These are phyloP conservation scores for Solanum chiquidenum DNA, from an alignment of 257 asterid genomes.

Conservation along the genomic window DNA sequence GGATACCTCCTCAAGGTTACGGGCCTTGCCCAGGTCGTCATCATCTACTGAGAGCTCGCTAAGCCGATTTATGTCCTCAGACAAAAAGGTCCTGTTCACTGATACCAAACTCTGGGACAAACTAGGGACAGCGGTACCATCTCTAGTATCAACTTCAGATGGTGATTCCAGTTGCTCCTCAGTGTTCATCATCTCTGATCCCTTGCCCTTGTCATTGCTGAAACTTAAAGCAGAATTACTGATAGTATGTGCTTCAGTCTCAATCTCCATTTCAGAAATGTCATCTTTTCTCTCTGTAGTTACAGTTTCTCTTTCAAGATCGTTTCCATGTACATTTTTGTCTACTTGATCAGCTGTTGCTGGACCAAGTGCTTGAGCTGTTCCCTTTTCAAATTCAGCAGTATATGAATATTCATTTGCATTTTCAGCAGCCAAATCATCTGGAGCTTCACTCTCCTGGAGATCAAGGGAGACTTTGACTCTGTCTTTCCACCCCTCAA, in stretches of 20 bases:
- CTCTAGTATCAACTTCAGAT: conserved; percentile 23
- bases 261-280: conserved; percentile 35
- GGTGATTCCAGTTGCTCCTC: conserved; percentile 36
- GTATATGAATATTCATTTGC: conserved; percentile 84
- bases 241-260: conserved; percentile 37
- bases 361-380: conserved; percentile 95
- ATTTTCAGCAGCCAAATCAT: conserved; percentile 52
- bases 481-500: conserved; percentile 95
- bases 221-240: conserved; percentile 21
- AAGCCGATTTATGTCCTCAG: conserved; percentile 33
- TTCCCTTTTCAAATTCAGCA: conserved; percentile 71
- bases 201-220: conserved; percentile 19
- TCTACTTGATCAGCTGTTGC: conserved; percentile 80
- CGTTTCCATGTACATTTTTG: conserved; percentile 37
- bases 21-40: conserved; percentile 50
- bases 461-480: conserved; percentile 76
- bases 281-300: conserved; percentile 25
- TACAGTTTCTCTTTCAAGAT: conserved; percentile 37
- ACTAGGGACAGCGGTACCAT: conserved; percentile 13
- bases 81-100: conserved; percentile 34
- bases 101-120: conserved; percentile 44
- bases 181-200: conserved; percentile 15
- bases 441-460: conserved; percentile 27
- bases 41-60: conserved; percentile 26
- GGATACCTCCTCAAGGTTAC: conserved; percentile 27